A percentile compares a stretch with the other conserved stretches of the same genome.
These are phyloP conservation scores for Phascolomyces articulosus DNA, from an alignment of 371 early-diverging fungal genomes.

Conservation along the genomic window DNA sequence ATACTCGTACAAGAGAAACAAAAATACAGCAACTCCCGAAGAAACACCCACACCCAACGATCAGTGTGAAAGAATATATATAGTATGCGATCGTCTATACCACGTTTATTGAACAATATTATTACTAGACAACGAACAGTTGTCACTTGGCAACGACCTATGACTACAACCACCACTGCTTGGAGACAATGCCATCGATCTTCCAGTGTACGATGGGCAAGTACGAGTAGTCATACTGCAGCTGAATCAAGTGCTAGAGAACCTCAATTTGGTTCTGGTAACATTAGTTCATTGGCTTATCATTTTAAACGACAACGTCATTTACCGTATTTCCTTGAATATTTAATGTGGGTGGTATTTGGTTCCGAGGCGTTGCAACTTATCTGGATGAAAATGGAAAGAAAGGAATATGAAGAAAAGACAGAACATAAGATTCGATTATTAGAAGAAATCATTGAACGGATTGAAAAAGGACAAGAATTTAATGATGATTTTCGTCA, in stretches of 20 bases:
- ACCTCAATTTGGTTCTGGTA: neutral
- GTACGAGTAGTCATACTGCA: slow-evolving; percentile 1
- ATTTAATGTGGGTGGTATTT: slow-evolving; percentile 55
- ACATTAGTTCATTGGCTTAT: slow-evolving; percentile 12
- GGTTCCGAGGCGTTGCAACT: slow-evolving; percentile 55
- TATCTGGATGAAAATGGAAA: slow-evolving; percentile 53
- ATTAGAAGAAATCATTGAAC: slow-evolving; percentile 37
- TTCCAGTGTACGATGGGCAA: neutral
- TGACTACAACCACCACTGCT: neutral
- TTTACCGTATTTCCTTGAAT: slow-evolving; percentile 48
- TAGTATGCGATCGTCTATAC: neutral
- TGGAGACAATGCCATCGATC: neutral
- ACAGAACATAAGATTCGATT: slow-evolving; percentile 41
- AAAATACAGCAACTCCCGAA: neutral
- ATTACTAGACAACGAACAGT: neutral
- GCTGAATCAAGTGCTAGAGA: neutral
- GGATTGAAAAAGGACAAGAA: slow-evolving; percentile 42
- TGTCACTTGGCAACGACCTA: neutral
- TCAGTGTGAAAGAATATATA: no score
- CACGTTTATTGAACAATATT: neutral
- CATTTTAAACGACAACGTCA: slow-evolving; percentile 51
- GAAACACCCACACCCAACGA: no score
- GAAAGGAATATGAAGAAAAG: slow-evolving; percentile 51
- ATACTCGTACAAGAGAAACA: no score
- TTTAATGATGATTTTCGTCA: slow-evolving; percentile 31